Conservation (phyloP, 1,139 yeast genomes). For the Casaregolazyma suthepensis region DNA sequence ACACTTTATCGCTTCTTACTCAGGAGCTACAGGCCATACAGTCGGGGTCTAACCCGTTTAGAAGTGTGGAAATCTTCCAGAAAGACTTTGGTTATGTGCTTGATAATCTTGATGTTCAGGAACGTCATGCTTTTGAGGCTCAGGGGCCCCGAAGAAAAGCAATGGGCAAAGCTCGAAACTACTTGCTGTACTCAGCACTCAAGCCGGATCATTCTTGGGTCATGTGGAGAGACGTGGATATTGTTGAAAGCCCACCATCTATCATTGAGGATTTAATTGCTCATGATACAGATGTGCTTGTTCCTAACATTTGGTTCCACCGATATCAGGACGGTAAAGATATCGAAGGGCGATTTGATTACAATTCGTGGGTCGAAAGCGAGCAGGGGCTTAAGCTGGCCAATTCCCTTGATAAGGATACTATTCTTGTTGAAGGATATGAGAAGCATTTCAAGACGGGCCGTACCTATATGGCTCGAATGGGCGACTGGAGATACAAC, state of each 20-base stretch:
- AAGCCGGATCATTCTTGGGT: constrained; percentile 91
- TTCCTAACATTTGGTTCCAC: constrained; percentile 86
- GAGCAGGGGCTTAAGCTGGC: constrained; percentile 66
- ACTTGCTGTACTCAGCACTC: constrained; percentile 72
- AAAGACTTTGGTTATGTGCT: constrained; percentile 85
- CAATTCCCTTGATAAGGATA: constrained; percentile 63
- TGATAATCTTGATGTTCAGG: constrained; percentile 51
- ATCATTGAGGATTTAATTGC: constrained; percentile 76
- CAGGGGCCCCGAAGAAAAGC: constrained; percentile 83
- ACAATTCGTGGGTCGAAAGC: constrained; percentile 85
- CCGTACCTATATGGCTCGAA: constrained; percentile 75
- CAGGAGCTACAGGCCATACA: constrained; percentile 34
- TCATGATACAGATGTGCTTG: constrained; percentile 69
- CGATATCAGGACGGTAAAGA: constrained; percentile 69
- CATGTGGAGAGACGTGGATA: constrained; percentile 90
- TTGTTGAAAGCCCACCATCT: constrained; percentile 74
- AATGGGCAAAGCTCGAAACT: constrained; percentile 89
- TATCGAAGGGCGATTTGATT: constrained; percentile 76
- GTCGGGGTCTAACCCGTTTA: constrained; percentile 42
- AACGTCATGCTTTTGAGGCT: constrained; percentile 81
- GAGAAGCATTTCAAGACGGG: constrained; percentile 78
- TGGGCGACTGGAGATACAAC: constrained; percentile 59
- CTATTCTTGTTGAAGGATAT: constrained; percentile 86
- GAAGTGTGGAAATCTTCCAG: constrained; percentile 67
- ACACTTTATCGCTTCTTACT: constrained; percentile 61